Conservation (phyloP, 2,329 filamentous ascomycete genomes). For the Epichloe sp. region DNA sequence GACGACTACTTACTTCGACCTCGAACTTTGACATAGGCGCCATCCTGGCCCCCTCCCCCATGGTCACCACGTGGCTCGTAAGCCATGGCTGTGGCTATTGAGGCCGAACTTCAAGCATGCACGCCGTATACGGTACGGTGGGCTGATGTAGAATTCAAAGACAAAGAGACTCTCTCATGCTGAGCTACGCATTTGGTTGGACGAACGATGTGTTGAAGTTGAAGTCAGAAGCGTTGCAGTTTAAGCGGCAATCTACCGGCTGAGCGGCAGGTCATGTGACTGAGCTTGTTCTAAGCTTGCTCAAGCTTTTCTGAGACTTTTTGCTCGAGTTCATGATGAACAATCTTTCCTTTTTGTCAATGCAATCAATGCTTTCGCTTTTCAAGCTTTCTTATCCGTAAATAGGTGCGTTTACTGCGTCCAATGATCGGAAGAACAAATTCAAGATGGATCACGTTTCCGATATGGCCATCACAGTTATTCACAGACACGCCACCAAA, state of each 20-base stretch:
- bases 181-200: not conserved
- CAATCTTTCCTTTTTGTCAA: not conserved
- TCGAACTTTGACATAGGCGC: slow-evolving; percentile 33
- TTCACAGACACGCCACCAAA: too few relatives aligned
- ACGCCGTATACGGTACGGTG: slow-evolving; percentile 1
- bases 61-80: slow-evolving; percentile 41
- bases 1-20: slow-evolving; percentile 33
- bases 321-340: too few relatives aligned
- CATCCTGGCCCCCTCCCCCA: slow-evolving; percentile 30
- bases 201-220: not conserved
- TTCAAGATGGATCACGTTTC: too few relatives aligned
- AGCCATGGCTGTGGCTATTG: slow-evolving; percentile 26
- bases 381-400: too few relatives aligned
- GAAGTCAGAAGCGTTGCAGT: not conserved
- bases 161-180: not conserved
- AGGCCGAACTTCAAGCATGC: slow-evolving; percentile 3
- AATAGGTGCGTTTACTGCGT: too few relatives aligned
- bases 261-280: slow-evolving; percentile 4
- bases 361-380: too few relatives aligned
- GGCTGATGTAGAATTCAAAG: not conserved
- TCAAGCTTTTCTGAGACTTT: too few relatives aligned
- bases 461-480: too few relatives aligned
- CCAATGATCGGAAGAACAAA: too few relatives aligned
- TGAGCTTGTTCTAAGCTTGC: not conserved
- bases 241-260: slow-evolving; percentile 7